These are phyloP conservation scores for Blepharisma stoltei DNA, from an alignment of 73 alveolate genomes.

Conservation along the genomic window DNA sequence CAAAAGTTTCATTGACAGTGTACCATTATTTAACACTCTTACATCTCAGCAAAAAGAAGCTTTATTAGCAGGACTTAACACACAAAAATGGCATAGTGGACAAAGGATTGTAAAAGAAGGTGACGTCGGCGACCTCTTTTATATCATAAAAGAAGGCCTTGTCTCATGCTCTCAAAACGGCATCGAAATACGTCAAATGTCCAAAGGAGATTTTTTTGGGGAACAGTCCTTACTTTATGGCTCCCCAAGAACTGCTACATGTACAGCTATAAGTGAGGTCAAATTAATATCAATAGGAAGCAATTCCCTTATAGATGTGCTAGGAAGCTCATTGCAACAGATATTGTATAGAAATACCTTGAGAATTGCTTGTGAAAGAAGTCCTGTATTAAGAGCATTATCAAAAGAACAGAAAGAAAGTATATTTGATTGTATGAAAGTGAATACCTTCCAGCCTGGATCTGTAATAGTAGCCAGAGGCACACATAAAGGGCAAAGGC, in stretches of 20 bases:
- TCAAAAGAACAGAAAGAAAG: neutral
- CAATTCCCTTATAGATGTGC: neutral
- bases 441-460: neutral
- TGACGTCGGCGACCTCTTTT: slow-evolving; percentile 77
- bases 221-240: slow-evolving; percentile 45
- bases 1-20: slow-evolving; percentile 37
- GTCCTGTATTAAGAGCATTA: neutral
- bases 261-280: slow-evolving; percentile 32
- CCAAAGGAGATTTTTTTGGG: slow-evolving; percentile 56
- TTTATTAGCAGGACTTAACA: neutral
- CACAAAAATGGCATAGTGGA: slow-evolving; percentile 41
- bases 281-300: neutral
- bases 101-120: slow-evolving; percentile 70
- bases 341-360: neutral
- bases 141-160: slow-evolving; percentile 67
- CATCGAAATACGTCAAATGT: slow-evolving; percentile 45
- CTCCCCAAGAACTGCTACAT: slow-evolving; percentile 46
- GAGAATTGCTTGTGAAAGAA: slow-evolving; percentile 1
- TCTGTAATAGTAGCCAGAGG: neutral
- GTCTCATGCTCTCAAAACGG: slow-evolving; percentile 48
- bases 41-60: slow-evolving; percentile 24
- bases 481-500: neutral
- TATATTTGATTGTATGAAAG: neutral
- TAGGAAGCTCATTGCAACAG: neutral
- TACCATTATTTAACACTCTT: slow-evolving; percentile 9